Percentiles rank a stretch among this genome's conserved stretches.
Evolutionary conservation across 768 basidiomycete genomes (phyloP).

Genomic region (Sistotremastrum suecicum): DNA sequence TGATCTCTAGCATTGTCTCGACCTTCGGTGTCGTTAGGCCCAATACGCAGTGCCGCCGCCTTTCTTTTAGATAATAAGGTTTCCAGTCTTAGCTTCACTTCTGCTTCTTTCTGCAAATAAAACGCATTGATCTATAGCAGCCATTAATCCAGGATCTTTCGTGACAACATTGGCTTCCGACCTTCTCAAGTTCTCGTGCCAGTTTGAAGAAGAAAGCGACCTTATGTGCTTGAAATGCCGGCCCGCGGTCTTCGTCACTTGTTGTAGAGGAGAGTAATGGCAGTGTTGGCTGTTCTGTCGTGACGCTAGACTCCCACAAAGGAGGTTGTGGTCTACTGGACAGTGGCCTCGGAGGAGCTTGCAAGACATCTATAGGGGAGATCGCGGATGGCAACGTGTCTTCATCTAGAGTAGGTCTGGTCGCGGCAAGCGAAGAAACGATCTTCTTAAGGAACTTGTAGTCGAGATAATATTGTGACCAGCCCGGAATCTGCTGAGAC

Average conservation of each 20-base stretch:
- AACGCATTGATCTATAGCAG: slow-evolving; percentile 81
- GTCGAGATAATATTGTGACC: slow-evolving; percentile 91
- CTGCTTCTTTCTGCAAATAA: slow-evolving; percentile 94
- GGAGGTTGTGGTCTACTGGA: slow-evolving; percentile 16
- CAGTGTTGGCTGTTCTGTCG: slow-evolving; percentile 19
- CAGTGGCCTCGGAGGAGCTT: slow-evolving; percentile 19
- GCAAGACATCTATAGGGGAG: slow-evolving; percentile 45
- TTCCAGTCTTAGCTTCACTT: slow-evolving; percentile 81
- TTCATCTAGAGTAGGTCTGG: slow-evolving; percentile 82
- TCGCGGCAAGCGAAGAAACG: slow-evolving; percentile 85
- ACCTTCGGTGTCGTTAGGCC: slow-evolving; percentile 46
- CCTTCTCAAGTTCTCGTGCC: slow-evolving; percentile 95
- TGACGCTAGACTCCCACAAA: slow-evolving; percentile 11
- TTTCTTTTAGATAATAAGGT: slow-evolving; percentile 89
- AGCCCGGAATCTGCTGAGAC: slow-evolving; percentile 91
- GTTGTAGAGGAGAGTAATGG: slow-evolving; percentile 47
- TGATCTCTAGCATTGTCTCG: slow-evolving; percentile 31
- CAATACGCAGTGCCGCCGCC: slow-evolving; percentile 57
- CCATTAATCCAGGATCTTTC: not conserved
- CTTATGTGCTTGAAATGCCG: slow-evolving; percentile 88
- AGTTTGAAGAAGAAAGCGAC: slow-evolving; percentile 99
- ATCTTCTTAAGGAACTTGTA: slow-evolving; percentile 99
- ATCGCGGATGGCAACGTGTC: slow-evolving; percentile 73
- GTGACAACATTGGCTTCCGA: slow-evolving; percentile 16
- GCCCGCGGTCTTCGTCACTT: slow-evolving; percentile 59